Base-by-base conservation (phyloP, 139 green algal species). In the Volvox africanus region DNA sequence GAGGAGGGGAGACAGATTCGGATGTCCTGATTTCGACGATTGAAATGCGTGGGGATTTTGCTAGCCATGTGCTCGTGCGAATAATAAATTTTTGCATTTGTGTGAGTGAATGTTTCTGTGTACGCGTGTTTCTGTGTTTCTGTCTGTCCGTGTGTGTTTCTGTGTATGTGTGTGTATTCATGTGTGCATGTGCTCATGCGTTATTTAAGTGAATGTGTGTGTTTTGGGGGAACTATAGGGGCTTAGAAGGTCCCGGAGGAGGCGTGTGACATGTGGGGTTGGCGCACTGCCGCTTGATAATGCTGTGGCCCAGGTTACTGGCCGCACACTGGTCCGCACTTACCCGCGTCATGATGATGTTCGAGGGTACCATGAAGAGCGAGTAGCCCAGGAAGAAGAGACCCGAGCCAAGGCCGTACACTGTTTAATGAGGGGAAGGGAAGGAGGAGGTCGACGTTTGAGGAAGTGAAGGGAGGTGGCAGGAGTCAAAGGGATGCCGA, bases 331-430 rank as follows among this genome's bases (percentile, higher is more conserved):
- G 44, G 44, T 5, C 35, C 35, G 20, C 65, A 33, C 82, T 62
- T 28, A 68, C 75, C 82, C 37, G 22, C 36, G 21, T 69, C 78
- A 85, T 71, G 33, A 88, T 16, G n/a, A 89, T 24, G 67, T 87
- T 91, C 68, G 17, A 35, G 13, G 96, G 97, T 0, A 98, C 92
- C 93, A 97, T 95, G 65, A 94, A 95, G 12, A 95, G 44, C 0
- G 86, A 91, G 88, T 98, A 98, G 61, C 92, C 93, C 21, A 98
- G 71, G 86, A 98, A 98, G 86, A 98, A 98, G 17, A 98, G 92
- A 19, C 94, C 94, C 16, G 93, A 94, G 37, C 96, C 97, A 24
- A 97, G 67, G 33, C 97, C 95, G 80, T 97, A 98, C 30, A 90
- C 86, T 90, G 86, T 21, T 13, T 26, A 19, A 69, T 24, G 44